These are phyloP conservation scores for Lathyrus aphaca DNA, from an alignment of 306 rosid genomes.

Conservation along the genomic window DNA sequence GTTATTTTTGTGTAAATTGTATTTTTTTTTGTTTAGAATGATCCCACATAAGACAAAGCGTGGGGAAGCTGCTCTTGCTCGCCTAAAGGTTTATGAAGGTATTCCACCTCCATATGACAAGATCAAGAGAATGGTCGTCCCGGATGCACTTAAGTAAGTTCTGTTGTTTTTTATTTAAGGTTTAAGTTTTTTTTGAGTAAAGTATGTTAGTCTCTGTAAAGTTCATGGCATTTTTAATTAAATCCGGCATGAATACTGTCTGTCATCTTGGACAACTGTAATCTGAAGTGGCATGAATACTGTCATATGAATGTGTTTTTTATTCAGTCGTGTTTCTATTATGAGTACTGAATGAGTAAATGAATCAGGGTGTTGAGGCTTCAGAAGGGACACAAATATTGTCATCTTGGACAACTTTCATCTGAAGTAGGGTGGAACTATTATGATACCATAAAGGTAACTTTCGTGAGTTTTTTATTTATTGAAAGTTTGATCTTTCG, in stretches of 20 bases:
- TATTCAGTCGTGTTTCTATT: too few species aligned
- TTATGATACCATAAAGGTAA: background rate
- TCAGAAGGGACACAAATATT: conserved; percentile 1
- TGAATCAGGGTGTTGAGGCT: conserved; percentile 6
- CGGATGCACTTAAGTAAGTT: background rate
- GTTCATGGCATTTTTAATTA: background rate
- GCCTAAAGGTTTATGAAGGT: background rate
- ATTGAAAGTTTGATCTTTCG: background rate
- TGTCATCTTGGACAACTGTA: too few species aligned
- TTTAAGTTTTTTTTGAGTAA: background rate
- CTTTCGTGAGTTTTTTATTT: background rate
- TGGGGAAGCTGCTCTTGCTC: conserved; percentile 8
- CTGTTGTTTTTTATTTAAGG: background rate
- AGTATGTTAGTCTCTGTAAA: background rate
- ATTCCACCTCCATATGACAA: conserved; percentile 7
- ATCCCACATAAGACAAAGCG: conserved; percentile 11
- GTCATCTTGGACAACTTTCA: background rate
- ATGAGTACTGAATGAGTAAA: background rate
- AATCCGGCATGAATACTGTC: background rate
- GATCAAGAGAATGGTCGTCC: conserved; percentile 4
- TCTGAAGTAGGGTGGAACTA: conserved; percentile 6
- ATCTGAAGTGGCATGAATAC: too few species aligned
- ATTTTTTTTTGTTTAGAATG: background rate
- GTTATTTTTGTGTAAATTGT: background rate
- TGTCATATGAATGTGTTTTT: too few species aligned